Evolutionary conservation across 106 monocot genomes (phyloP), one percentile per base, ranked within the genome.

Genomic region (Dendrobium chrysotoxum): DNA sequence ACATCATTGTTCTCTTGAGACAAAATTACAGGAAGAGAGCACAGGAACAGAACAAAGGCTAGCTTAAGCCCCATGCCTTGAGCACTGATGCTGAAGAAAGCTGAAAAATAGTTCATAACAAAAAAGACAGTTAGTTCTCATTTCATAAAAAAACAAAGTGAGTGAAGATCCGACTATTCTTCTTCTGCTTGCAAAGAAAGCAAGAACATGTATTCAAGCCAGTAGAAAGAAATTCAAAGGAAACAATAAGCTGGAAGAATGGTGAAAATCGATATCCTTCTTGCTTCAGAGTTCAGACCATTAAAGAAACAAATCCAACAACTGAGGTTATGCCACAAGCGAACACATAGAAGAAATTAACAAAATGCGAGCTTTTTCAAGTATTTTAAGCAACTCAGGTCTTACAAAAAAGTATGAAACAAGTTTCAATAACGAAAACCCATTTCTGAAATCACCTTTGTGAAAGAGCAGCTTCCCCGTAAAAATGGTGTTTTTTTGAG

Each of bases 41-140:
- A 82, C 5, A 91, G 67, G 81, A 96, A 53, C 12, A 90, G 77
- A 81, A 88, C 23, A 17, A 92, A 75, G 35, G 86, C 16, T 66
- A 91, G 45, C 72, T 21, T 71, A 31, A 84, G 77, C 47, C 79
- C 79, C 91, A 89, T 91, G 40, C 73, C 84, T 82, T 65, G 40
- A 41, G 6, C 4, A 9, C 9, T 6, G 21, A 42, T 7, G 74
- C 64, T 39, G 10, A 28, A 28, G 28, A 38, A 28, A 71, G 31
- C 71, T 71, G 71, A 28, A 71, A 71, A 50, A 50, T 44, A 44
- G 0, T 44, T 44, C 9, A 9, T 9, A 44, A 44, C 44, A 44
- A 44, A 44, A 44, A 44, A 5, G 44, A 44, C 8, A 44, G 44
- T 44, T 44, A 44, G 44, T 44, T 44, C 44, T 44, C 44, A 44